Conservation (phyloP, 1,284 basidiomycete species). For the Phlebopus sp. region DNA sequence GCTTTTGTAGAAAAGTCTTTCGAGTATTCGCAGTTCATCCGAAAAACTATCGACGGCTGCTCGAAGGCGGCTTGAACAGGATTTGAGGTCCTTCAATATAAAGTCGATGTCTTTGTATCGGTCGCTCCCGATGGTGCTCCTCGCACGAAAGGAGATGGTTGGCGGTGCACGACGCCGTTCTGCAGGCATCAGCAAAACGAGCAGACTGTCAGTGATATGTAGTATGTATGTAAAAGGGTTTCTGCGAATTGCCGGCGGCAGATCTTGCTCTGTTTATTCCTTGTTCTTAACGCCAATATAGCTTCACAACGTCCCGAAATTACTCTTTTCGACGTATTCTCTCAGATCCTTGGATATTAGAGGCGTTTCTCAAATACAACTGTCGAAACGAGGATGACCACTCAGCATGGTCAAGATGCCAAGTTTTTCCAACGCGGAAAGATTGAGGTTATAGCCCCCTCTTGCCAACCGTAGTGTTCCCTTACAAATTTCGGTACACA, state of each 20-base stretch:
- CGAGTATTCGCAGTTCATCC: constrained; percentile 59
- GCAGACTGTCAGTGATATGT: too few relatives aligned
- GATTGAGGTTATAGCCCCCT: constrained; percentile 66
- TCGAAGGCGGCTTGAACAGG: constrained; percentile 49
- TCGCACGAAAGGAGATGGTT: constrained; percentile 28
- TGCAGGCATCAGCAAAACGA: constrained; percentile 7
- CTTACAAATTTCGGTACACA: constrained; percentile 30
- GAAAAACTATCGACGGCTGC: constrained; percentile 40
- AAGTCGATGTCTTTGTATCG: constrained; percentile 47
- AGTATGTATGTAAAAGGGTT: too few relatives aligned
- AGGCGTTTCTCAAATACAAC: not conserved
- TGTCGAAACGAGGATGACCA: constrained; percentile 41
- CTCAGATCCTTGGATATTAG: constrained; percentile 11
- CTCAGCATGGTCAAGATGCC: constrained; percentile 75
- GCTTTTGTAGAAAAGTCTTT: constrained; percentile 72
- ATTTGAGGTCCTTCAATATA: constrained; percentile 59
- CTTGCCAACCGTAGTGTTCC: constrained; percentile 5
- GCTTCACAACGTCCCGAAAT: not conserved
- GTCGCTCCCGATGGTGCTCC: constrained; percentile 36
- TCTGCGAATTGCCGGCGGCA: too few relatives aligned
- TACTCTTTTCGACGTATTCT: constrained; percentile 14
- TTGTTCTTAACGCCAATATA: too few relatives aligned
- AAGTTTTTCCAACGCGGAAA: constrained; percentile 91
- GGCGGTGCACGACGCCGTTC: constrained; percentile 17
- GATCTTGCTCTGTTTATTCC: too few relatives aligned